Percentiles rank a stretch among this genome's conserved stretches.
These are phyloP conservation scores for Chytriomyces sp. DNA, from an alignment of 192 early-diverging fungal species.

Conservation along the genomic window DNA sequence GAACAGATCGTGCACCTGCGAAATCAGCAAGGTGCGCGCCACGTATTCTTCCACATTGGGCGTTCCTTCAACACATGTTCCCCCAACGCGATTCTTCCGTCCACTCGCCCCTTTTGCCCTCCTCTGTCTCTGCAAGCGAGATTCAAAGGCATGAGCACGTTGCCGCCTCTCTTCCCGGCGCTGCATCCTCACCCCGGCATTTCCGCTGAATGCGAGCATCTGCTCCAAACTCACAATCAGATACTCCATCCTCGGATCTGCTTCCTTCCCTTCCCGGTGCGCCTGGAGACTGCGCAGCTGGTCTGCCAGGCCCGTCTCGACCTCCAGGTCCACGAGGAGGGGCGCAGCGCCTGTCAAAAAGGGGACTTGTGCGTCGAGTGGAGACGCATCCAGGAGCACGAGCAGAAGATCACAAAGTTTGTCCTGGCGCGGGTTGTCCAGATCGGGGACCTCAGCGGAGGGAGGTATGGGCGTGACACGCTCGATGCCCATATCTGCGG, in stretches of 20 bases:
- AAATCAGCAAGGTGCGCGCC: conserved; percentile 63
- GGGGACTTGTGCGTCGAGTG: conserved; percentile 54
- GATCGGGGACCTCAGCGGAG: background rate
- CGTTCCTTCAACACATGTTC: conserved; percentile 4
- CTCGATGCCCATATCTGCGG: conserved; percentile 4
- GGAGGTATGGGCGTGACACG: background rate
- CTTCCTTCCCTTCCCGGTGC: conserved; percentile 26
- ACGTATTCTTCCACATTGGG: conserved; percentile 45
- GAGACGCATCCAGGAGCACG: conserved; percentile 64
- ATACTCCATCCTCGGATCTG: conserved; percentile 64
- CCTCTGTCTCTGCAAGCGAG: background rate
- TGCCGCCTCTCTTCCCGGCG: conserved; percentile 37
- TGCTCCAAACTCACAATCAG: conserved; percentile 70
- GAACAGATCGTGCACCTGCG: conserved; percentile 85
- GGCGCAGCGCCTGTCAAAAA: conserved; percentile 71
- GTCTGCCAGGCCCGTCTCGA: conserved; percentile 65
- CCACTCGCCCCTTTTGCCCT: background rate
- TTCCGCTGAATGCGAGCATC: conserved; percentile 56
- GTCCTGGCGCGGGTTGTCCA: conserved; percentile 23
- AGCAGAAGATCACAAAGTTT: conserved; percentile 55
- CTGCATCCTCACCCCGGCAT: conserved; percentile 53
- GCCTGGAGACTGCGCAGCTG: conserved; percentile 54
- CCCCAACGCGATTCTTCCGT: too few relatives aligned
- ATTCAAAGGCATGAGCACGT: conserved; percentile 8
- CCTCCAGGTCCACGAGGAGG: conserved; percentile 82